Evolutionary conservation across 2,329 filamentous ascomycete species (phyloP), one percentile per base, ranked within the genome.

Genomic region (Coleophoma cylindrospora): DNA sequence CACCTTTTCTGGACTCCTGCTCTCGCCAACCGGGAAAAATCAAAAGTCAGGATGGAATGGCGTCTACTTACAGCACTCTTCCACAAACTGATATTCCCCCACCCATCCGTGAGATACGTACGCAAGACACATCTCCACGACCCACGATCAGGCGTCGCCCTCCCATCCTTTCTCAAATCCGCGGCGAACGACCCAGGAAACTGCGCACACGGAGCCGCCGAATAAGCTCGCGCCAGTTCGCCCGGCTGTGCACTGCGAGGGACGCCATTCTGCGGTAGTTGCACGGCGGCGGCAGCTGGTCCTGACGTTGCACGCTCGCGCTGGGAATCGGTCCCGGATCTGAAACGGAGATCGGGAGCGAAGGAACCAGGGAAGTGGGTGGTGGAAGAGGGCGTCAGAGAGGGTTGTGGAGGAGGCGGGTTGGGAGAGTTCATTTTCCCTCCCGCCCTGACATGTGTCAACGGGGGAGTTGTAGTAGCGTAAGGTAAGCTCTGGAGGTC

Each of bases 161-260:
- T 46, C 17, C 43, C 43, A 34, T 58, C 55, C 21, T 47, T 15
- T 19, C 57, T 43, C 11, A 54, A 45, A 48, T 57, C 49, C 7
- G 53, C 43, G 9, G 53, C 54, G 33, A 59, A 59, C 1, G 55
- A 57, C 17, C 53, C 57, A 2, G 54, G 56, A 27, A 57, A 60
- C 13, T 56, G 50, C 12, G 57, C 40, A 22, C 40, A 43, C 12
- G 40, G 27, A 5, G 27, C 27, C 6, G 27, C 27, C 6, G 27
- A 27, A 27, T 27, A 27, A 2, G 6, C 2, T 27, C 4, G 6
- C 2, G 27, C 4, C 27, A 7, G 7, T 27, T 8, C 6, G 7
- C 2, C 27, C 40, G 8, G 40, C 36, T 4, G 36, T 2, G 3
- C 36, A 17, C 7, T n/a, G 36, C 7, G 36, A 14, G 7, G 36